A percentile compares a stretch with the other conserved stretches of the same genome.
Conservation (phyloP, 306 rosid species). For the Malus fusca region DNA sequence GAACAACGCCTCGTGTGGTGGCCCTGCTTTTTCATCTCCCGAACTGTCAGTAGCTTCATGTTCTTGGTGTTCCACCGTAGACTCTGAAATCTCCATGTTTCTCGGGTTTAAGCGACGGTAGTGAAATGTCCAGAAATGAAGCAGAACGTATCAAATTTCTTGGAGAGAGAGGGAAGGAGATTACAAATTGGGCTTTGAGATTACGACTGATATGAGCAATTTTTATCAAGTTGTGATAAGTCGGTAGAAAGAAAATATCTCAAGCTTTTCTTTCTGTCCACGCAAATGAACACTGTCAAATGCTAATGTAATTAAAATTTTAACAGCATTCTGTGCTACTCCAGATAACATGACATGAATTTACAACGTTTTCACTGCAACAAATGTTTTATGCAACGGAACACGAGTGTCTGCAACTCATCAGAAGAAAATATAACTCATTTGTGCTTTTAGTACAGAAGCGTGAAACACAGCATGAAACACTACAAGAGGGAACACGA, state of each 20-base stretch:
- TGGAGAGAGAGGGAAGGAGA: background rate
- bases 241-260: background rate
- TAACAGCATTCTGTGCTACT: background rate
- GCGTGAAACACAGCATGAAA: slow-evolving; percentile 9
- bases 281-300: background rate
- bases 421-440: background rate
- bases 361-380: background rate
- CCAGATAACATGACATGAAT: background rate
- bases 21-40: slow-evolving; percentile 10
- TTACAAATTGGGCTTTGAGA: background rate
- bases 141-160: no score
- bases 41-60: slow-evolving; percentile 18
- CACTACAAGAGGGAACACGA: slow-evolving; percentile 19
- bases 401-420: background rate
- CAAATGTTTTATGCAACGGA: background rate
- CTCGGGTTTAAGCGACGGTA: background rate
- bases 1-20: slow-evolving; percentile 58
- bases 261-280: background rate
- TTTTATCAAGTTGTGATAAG: background rate
- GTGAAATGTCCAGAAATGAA: background rate
- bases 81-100: slow-evolving; percentile 20
- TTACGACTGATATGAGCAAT: background rate
- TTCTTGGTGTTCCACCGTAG: background rate
- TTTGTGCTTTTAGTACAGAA: background rate
- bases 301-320: background rate